Conservation (phyloP, 768 basidiomycete species). For the Leccinum truebloodii region DNA sequence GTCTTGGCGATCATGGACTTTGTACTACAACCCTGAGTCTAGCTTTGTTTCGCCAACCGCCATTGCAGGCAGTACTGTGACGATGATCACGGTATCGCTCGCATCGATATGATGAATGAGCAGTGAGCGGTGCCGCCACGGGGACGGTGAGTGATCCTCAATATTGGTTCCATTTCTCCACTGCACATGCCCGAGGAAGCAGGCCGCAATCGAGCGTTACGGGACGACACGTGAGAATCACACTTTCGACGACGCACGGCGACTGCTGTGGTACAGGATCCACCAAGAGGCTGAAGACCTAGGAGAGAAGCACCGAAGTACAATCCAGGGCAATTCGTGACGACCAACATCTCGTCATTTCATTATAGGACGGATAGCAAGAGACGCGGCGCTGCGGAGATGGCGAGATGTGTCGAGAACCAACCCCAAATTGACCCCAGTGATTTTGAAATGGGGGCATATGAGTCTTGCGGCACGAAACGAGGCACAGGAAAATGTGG, state of each 20-base stretch:
- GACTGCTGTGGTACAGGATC: conserved; percentile 28
- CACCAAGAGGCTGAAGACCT: conserved; percentile 21
- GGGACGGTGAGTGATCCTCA: conserved; percentile 21
- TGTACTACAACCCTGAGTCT: neutral
- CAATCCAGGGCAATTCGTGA: conserved; percentile 22
- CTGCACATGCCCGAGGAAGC: conserved; percentile 9
- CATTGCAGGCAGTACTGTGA: neutral
- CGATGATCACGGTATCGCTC: neutral
- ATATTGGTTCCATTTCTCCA: conserved; percentile 12
- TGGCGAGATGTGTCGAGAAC: conserved; percentile 24
- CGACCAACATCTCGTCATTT: conserved; percentile 27
- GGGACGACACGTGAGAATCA: conserved; percentile 22
- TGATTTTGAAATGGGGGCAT: conserved; percentile 15
- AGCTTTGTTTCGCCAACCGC: neutral
- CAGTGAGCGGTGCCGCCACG: conserved; percentile 13
- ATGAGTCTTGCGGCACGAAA: neutral
- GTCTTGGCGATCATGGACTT: conserved; percentile 18
- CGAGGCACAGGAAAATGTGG: conserved; percentile 19
- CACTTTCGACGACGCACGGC: conserved; percentile 16
- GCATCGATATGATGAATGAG: neutral
- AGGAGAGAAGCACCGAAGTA: conserved; percentile 27
- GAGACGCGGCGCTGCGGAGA: conserved; percentile 27
- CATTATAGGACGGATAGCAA: conserved; percentile 17
- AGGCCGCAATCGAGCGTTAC: conserved; percentile 7
- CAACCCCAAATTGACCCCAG: conserved; percentile 6